Evolutionary conservation across 768 basidiomycete genomes (phyloP), one percentile per base, ranked within the genome.

Genomic region (Amanita muscaria): DNA sequence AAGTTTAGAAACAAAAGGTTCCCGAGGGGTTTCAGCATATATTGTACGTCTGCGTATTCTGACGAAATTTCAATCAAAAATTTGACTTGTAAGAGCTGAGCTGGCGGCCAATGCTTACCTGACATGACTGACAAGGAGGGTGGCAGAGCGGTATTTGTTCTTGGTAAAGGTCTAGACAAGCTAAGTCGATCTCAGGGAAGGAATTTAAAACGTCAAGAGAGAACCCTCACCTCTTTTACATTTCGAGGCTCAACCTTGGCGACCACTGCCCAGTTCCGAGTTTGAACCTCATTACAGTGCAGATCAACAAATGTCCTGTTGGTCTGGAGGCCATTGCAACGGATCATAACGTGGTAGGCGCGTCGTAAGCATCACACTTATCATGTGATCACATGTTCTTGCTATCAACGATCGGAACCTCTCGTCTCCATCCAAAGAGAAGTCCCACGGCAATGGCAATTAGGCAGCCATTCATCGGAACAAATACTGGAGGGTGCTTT

Each of bases 41-140:
- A 74, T 16, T 93, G 86, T 44, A 89, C 69, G 53, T 94, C 92
- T 8, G 86, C 86, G 52, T 78, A 88, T 66, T 96, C 92, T 79
- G 59, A 22, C 32, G 36, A 35, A 14, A 42, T 46, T 46, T 53
- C 32, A 50, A 30, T 31, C 35, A 19, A n/a, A 45, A 30, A n/a
- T n/a, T n/a, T n/a, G n/a, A n/a, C n/a, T n/a, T n/a, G 12, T 29
- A 46, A 9, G 47, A 44, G 23, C 52, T 40, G 4, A 33, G 24
- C n/a, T n/a, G n/a, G n/a, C 14, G 34, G 22, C 24, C 7, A 43
- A 14, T 14, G 37, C 46, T 40, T n/a, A 80, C 80, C 80, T 48
- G 88, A 81, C 83, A 92, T 88, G 53, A 90, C 73, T 10, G 80
- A 76, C 35, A 83, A 66, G 15, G 70, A 65, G 0, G 73, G 52